Base-by-base conservation (phyloP, 306 rosid genomes). In the Cajanus cajan region DNA sequence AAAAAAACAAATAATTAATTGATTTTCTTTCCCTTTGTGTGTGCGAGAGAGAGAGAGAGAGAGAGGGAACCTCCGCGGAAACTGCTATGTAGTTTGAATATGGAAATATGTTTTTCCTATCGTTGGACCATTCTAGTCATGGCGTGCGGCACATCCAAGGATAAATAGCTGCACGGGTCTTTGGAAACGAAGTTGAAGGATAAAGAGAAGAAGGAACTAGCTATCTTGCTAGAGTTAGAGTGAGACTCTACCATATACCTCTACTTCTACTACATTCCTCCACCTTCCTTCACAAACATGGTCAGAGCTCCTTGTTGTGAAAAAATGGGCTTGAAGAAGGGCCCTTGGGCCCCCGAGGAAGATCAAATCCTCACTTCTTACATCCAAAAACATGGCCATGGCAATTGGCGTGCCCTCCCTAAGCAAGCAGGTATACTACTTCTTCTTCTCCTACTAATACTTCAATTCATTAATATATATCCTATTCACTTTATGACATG, bases 241-340 rank as follows among this genome's bases (percentile, higher is more conserved):
- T 34, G 80, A 51, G 5, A 58, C 81, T 48, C 76, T 63, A 52
- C 2, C 41, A 22, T 7, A n/a, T 10, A 45, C 22, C 64, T 39
- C 14, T 15, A 25, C 43, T 33, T 14, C 61, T 21, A 21, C 41
- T 14, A 0, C 65, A 57, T 58, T 58, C 37, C 19, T 25, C 34
- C 66, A 25, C 28, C 59, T 52, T 43, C 48, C 13, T 41, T 41
- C 16, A 37, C 25, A 15, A 78, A 78, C 6, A 95, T 96, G 99
- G 99, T 78, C 86, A 86, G 99, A 88, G 92, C 96, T 87, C 97
- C 99, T 78, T 96, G 99, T 87, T 93, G 99, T 78, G 96, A 91
- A 50, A 96, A 96, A 80, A 89, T 88, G 92, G 99, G 99, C 33
- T 40, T 96, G 75, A 96, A 91, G 80, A 96, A 79, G 66, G 99